These are phyloP conservation scores for Talaromyces pinophilus DNA, from an alignment of 2,329 filamentous ascomycete genomes.

Conservation along the genomic window DNA sequence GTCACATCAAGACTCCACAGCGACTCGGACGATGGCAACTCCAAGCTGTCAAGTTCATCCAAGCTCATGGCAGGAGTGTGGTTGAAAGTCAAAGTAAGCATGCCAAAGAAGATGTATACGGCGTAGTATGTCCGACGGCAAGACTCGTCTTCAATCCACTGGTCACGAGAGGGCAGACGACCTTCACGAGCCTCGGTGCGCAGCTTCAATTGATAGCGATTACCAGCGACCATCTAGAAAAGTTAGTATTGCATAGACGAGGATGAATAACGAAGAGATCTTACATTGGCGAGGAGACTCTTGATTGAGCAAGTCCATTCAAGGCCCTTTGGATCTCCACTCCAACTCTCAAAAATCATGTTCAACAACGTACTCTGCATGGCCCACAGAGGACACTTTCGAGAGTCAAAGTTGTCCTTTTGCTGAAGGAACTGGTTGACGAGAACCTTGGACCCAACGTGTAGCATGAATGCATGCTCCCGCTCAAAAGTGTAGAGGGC, in stretches of 20 bases:
- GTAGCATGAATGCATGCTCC: slow-evolving; percentile 93
- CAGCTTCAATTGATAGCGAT: slow-evolving; percentile 92
- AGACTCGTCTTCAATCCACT: slow-evolving; percentile 97
- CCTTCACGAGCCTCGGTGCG: slow-evolving; percentile 84
- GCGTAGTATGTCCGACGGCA: slow-evolving; percentile 97
- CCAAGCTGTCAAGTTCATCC: slow-evolving; percentile 93
- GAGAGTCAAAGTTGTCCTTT: slow-evolving; percentile 97
- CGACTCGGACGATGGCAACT: slow-evolving; percentile 89
- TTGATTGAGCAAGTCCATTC: slow-evolving; percentile 99
- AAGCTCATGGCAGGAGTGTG: slow-evolving; percentile 97
- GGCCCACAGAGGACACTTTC: slow-evolving; percentile 95
- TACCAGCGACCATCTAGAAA: slow-evolving; percentile 83
- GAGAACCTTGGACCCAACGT: slow-evolving; percentile 95
- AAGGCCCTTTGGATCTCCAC: slow-evolving; percentile 92
- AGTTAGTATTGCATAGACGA: slow-evolving; percentile 28
- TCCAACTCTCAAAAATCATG: slow-evolving; percentile 99
- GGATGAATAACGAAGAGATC: slow-evolving; percentile 23
- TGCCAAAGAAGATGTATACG: slow-evolving; percentile 97
- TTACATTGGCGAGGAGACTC: slow-evolving; percentile 82
- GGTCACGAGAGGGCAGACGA: slow-evolving; percentile 71
- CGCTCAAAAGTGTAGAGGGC: slow-evolving; percentile 96
- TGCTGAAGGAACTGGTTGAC: slow-evolving; percentile 97
- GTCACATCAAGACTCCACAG: slow-evolving; percentile 84
- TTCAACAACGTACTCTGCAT: slow-evolving; percentile 97
- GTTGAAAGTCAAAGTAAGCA: slow-evolving; percentile 93